Conservation (phyloP, 768 basidiomycete genomes). For the Tephrocybe sp. region DNA sequence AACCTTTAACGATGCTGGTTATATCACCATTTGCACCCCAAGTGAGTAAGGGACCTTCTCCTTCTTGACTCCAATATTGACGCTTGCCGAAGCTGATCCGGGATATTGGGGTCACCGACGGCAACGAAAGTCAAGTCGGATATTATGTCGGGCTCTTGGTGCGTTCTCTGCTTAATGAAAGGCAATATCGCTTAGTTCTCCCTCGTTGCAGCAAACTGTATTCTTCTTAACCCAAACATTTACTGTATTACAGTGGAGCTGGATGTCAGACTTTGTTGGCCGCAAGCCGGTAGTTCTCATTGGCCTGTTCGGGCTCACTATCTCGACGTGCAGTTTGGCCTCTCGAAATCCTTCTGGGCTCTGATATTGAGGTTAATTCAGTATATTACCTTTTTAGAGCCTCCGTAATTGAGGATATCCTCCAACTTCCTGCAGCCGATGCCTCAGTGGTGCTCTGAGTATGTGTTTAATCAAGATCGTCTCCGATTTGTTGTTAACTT, state of each 20-base stretch:
- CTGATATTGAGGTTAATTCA: conserved; percentile 49
- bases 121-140: conserved; percentile 65
- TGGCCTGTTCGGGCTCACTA: conserved; percentile 61
- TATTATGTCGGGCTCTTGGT: conserved; percentile 82
- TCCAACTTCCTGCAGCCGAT: conserved; percentile 44
- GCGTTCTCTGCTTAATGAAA: conserved; percentile 19
- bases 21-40: conserved; percentile 76
- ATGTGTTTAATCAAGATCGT: no score
- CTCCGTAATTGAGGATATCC: neutral
- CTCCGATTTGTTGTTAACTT: neutral
- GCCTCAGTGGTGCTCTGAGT: conserved; percentile 51
- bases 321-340: conserved; percentile 73
- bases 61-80: neutral
- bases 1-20: conserved; percentile 72
- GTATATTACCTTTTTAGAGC: neutral
- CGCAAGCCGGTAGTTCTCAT: conserved; percentile 73
- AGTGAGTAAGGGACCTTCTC: conserved; percentile 29
- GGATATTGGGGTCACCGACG: conserved; percentile 68
- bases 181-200: neutral
- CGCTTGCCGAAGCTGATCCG: conserved; percentile 53
- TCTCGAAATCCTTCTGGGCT: conserved; percentile 68
- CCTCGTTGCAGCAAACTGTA: conserved; percentile 59
- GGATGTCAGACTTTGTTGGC: conserved; percentile 68
- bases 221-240: conserved; percentile 75
- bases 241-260: conserved; percentile 76